Evolutionary conservation across 257 asterid genomes (phyloP).

Genomic region (Solanum gandarillasii): DNA sequence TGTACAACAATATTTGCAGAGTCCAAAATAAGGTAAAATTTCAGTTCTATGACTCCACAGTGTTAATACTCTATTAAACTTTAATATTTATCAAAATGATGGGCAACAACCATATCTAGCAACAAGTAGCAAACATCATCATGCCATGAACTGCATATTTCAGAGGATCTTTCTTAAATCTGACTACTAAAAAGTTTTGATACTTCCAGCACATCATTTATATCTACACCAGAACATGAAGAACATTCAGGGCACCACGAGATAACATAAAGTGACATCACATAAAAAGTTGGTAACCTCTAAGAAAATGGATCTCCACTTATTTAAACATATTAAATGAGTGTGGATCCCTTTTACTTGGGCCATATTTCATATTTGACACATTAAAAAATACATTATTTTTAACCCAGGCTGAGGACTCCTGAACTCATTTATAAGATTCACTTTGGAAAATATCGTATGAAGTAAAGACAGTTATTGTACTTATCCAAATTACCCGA

Average conservation of each 20-base stretch:
- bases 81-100: neutral
- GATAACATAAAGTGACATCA: neutral
- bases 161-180: neutral
- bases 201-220: neutral
- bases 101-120: neutral
- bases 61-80: neutral
- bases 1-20: neutral
- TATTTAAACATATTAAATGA: neutral
- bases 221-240: neutral
- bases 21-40: neutral
- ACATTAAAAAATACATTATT: neutral
- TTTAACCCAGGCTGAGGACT: neutral
- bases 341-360: neutral
- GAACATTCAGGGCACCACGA: neutral
- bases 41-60: neutral
- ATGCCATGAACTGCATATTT: neutral
- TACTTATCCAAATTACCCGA: slow-evolving; percentile 47
- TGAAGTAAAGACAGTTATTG: neutral
- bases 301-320: neutral
- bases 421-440: neutral
- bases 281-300: neutral
- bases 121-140: neutral
- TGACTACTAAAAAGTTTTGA: neutral
- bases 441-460: neutral
- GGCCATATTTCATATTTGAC: neutral